Base-by-base conservation (phyloP, 2,329 filamentous ascomycete genomes). In the Claviceps humidiphila region DNA sequence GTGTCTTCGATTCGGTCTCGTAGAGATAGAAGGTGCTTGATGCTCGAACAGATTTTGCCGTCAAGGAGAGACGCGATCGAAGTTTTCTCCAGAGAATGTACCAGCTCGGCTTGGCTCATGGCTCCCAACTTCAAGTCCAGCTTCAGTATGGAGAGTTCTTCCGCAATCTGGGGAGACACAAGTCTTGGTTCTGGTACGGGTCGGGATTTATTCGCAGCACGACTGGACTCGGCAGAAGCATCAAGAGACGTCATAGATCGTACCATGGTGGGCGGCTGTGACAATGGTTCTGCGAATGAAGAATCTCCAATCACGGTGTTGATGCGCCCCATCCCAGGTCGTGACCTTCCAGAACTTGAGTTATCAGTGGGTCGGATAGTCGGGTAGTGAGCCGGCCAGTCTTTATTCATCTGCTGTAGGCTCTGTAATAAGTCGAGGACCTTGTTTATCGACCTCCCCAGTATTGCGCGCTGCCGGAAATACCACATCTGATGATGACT, bases 1-100 rank as follows among this genome's bases (percentile, higher is more conserved):
- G 89, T 97, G 67, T 98, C 93, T 65, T 97, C 93, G 56, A 98
- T 98, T 51, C 93, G 84, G 58, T 97, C 93, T 55, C 89, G 83
- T 38, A 98, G 75, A 0, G 87, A 82, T 52, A 88, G 76, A 1
- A 98, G 77, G 68, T 98, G 93, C 60, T 89, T 89, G 64, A 97
- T 86, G 65, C 89, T 96, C 56, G 93, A 88, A 60, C 84, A 85
- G 61, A 98, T 95, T 69, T 95, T 95, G 26, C 89, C 90, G 66
- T 97, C 91, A 41, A 98, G 73, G 2, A 98, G 73, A 1, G 90
- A 85, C 0, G 93, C 93, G 55, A 98, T 86, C 1, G 91, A 95
- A 14, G 76, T 77, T 69, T 96, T 97, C 61, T 97, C 91, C 49
- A 98, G 70, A 1, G 93, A 97, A 68, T 97, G 91, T 8, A 97